Evolutionary conservation across 148 eudicot genomes (phyloP).

Genomic region (Pouteria glomerata): DNA sequence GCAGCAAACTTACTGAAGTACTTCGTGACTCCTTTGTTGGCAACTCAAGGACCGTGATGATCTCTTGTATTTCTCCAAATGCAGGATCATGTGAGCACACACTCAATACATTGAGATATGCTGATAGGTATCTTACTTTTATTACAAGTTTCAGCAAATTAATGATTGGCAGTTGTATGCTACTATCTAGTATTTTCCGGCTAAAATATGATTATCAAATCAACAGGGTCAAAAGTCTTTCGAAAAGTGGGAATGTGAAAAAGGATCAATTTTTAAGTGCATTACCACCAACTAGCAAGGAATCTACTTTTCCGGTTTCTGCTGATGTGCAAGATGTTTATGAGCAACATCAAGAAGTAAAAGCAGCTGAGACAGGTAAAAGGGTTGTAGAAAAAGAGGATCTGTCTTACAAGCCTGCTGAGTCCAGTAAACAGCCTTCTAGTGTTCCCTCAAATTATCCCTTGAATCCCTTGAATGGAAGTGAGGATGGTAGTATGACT

Average conservation of each 20-base stretch:
- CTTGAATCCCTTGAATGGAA: no score
- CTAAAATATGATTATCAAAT: slow-evolving; percentile 6
- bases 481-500: slow-evolving; percentile 34
- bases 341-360: slow-evolving; percentile 53
- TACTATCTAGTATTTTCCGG: not conserved
- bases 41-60: slow-evolving; percentile 97
- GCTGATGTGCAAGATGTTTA: slow-evolving; percentile 50
- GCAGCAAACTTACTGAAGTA: slow-evolving; percentile 99
- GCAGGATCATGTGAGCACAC: slow-evolving; percentile 98
- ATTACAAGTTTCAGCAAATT: not conserved
- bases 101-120: slow-evolving; percentile 96
- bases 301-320: slow-evolving; percentile 41
- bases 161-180: not conserved
- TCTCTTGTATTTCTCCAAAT: slow-evolving; percentile 95
- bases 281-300: slow-evolving; percentile 48
- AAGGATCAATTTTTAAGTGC: slow-evolving; percentile 58
- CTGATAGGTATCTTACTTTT: slow-evolving; percentile 62
- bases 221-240: slow-evolving; percentile 95
- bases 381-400: slow-evolving; percentile 50
- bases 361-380: slow-evolving; percentile 50
- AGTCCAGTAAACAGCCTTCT: no score
- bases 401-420: slow-evolving; percentile 35
- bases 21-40: slow-evolving; percentile 99
- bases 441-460: no score
- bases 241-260: slow-evolving; percentile 78